Base-by-base conservation (phyloP, 768 basidiomycete species). In the Rickenella mellea region DNA sequence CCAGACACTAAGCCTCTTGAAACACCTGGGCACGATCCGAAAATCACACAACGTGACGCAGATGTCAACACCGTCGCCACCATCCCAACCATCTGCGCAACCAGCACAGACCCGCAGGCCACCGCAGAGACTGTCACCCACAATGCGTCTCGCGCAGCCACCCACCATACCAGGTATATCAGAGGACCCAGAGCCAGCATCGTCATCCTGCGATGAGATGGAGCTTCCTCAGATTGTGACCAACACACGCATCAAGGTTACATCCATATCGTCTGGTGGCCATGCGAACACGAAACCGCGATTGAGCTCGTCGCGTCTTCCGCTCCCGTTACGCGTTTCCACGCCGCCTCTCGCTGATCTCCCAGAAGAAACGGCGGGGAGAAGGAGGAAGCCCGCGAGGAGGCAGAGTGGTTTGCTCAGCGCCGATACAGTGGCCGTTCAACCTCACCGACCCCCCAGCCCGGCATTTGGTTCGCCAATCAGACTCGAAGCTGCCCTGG, bases 381-480 rank as follows among this genome's bases (percentile, higher is more conserved):
- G 53, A 19, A 68, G 59, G 41, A 61, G 55, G 49, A 62, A 49
- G 47, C 60, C 55, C 47, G 63, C 62, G 46, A 58, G 59, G 47
- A 54, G 66, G 40, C 70, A 66, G 56, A 75, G 69, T 40, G 81
- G 83, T 9, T 62, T 84, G 30, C 57, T 87, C 39, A 69, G 63
- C 44, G 58, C 71, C 52, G 48, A 61, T 47, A 52, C 55, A 44
- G 46, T 27, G 48, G 60, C 46, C 46, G 39, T 43, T 60, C 60
- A 12, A 67, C 66, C 67, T 14, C 76, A 70, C 7, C 70, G 80
- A 43, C 72, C 78, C 20, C 67, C 75, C 1, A 84, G 81, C 48
- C 83, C 82, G 2, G 78, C 79, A 1, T 76, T 80, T 49, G 82
- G 78, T 5, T 80, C 77, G 2, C 78, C 80, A 24, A 51, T 66